Base-by-base conservation (phyloP, 2,329 filamentous ascomycete species). In the Aureobasidium pullulans region DNA sequence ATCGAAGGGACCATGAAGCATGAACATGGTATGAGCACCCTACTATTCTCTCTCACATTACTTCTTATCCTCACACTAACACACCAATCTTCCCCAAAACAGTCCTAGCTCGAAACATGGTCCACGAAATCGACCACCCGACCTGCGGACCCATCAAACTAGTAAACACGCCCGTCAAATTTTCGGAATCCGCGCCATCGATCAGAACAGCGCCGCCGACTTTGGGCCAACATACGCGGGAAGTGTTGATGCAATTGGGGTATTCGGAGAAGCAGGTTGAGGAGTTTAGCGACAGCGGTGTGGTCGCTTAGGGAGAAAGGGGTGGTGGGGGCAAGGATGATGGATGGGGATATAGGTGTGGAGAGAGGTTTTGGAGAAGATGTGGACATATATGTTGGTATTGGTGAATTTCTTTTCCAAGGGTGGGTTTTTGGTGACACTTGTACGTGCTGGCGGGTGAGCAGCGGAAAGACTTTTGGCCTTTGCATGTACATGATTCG, bases 81-180 rank as follows among this genome's bases (percentile, higher is more conserved):
- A 46, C 40, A 31, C 2, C 10, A 31, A 28, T 29, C 23, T 23
- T 23, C 23, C 2, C 23, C 23, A 28, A 2, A 10, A 50, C 62
- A 85, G 83, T 84, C 0, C 75, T 77, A 58, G 92, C 92, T 23
- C 83, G 94, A 60, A 82, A 86, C 61, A 99, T 99, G 94, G 88
- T 99, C 1, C 84, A 89, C 13, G 88, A 96, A 69, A 78, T 96
- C 46, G 83, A 96, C 0, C 94, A 99, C 70, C 83, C 83, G 5
- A 78, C 80, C 7, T 97, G 93, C 71, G 94, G 94, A 0, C 82
- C 86, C 0, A 87, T 99, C 63, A 92, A 91, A 74, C 77, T 99
- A 69, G 87, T 99, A 57, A 96, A 96, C 68, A 95, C 91, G 0
- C 94, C 94, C 0, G 86, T 99, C 61, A 99, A 99, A 72, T 96